Conservation (phyloP, 768 basidiomycete genomes). For the Lenzites betulinus region DNA sequence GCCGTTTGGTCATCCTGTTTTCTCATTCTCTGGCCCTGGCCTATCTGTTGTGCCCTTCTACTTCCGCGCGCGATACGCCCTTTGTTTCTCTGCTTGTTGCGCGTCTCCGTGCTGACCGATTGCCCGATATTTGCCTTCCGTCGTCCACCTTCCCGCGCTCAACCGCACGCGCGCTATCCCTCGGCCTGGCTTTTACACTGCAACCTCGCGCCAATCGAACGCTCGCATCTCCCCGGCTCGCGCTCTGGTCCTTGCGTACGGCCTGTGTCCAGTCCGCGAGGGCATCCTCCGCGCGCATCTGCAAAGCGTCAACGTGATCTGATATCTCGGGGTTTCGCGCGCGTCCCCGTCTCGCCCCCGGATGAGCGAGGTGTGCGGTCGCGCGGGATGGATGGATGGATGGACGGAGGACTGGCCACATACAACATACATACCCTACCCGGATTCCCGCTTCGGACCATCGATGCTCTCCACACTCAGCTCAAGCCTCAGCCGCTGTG, state of each 20-base stretch:
- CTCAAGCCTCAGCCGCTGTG: too few relatives aligned
- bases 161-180: not conserved
- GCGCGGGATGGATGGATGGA: too few relatives aligned
- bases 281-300: constrained; percentile 40
- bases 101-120: not conserved
- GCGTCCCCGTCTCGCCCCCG: too few relatives aligned
- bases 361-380: too few relatives aligned
- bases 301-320: constrained; percentile 36
- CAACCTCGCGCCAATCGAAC: not conserved
- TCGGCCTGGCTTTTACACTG: not conserved
- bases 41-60: not conserved
- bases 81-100: not conserved
- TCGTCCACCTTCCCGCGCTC: not conserved
- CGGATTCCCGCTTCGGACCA: too few relatives aligned
- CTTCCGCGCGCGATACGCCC: not conserved
- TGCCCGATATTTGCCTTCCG: not conserved
- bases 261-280: constrained; percentile 39
- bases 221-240: not conserved
- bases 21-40: not conserved
- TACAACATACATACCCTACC: too few relatives aligned
- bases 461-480: too few relatives aligned
- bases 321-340: too few relatives aligned
- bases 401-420: too few relatives aligned
- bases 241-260: not conserved
- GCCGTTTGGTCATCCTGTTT: not conserved